Conservation (phyloP, 73 alveolate species). For the Halteria grandinella region DNA sequence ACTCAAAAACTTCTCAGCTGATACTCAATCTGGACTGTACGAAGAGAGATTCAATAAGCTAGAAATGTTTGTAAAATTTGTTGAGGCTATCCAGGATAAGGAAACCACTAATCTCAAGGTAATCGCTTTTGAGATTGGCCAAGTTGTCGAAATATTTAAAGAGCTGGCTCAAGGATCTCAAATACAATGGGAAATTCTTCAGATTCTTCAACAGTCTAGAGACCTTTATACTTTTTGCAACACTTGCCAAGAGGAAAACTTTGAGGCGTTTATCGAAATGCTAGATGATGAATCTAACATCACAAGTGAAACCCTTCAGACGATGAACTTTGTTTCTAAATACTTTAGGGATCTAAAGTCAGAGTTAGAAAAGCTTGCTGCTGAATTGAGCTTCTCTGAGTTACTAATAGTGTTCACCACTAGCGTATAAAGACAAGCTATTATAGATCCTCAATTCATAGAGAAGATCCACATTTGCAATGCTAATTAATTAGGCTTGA, state of each 20-base stretch:
- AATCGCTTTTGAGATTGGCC: too few species aligned
- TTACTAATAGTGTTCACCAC: not conserved
- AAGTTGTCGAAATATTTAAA: too few species aligned
- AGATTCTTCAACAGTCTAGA: too few species aligned
- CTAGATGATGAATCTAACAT: conserved; percentile 9
- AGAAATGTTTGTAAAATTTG: too few species aligned
- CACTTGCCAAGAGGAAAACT: not conserved
- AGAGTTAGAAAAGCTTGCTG: not conserved
- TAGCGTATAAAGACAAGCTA: not conserved
- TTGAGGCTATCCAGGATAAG: too few species aligned
- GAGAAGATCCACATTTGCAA: not conserved
- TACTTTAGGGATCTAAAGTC: not conserved
- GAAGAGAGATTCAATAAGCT: conserved; percentile 12
- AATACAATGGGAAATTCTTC: too few species aligned
- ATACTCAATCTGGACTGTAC: too few species aligned
- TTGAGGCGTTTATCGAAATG: not conserved
- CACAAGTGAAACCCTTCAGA: conserved; percentile 7
- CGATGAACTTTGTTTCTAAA: conserved; percentile 1
- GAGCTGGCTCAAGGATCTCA: too few species aligned
- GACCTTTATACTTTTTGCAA: too few species aligned
- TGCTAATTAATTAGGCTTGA: conserved; percentile 8
- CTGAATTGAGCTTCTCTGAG: not conserved
- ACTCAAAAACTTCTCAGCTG: not conserved
- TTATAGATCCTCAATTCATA: not conserved
- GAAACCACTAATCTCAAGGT: too few species aligned